Percentiles rank a stretch among this genome's conserved stretches.
Conservation (phyloP, 164 flowering plant species). For the Houttuynia cordata region DNA sequence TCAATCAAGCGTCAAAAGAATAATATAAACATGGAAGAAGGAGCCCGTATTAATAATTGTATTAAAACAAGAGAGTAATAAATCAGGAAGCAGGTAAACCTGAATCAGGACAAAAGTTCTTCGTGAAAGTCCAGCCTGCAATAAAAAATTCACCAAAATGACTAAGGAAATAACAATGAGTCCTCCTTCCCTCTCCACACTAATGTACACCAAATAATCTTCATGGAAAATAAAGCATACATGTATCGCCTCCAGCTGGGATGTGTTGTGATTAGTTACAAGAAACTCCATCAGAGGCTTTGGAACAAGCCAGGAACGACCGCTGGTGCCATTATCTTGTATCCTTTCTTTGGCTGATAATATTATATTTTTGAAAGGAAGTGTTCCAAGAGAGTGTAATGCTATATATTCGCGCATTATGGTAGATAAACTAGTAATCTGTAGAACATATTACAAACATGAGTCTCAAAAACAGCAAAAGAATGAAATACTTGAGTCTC, state of each 20-base stretch:
- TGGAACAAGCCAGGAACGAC: slow-evolving; percentile 65
- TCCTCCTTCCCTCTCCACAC: background rate
- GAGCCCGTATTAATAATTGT: background rate
- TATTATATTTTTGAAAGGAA: slow-evolving; percentile 75
- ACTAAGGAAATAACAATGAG: background rate
- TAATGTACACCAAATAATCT: background rate
- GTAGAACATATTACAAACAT: slow-evolving; percentile 8
- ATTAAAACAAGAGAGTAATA: background rate
- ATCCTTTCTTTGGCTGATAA: slow-evolving; percentile 39
- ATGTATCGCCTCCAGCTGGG: slow-evolving; percentile 67
- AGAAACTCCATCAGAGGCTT: slow-evolving; percentile 47
- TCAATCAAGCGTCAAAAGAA: no score
- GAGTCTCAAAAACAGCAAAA: no score
- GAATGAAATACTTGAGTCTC: background rate
- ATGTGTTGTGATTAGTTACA: slow-evolving; percentile 50
- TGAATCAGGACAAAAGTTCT: slow-evolving; percentile 81
- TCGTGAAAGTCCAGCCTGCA: slow-evolving; percentile 86
- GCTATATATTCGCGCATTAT: slow-evolving; percentile 81
- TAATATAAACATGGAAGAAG: no score
- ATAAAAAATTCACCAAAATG: background rate
- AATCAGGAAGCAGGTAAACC: slow-evolving; percentile 29
- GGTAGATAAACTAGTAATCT: slow-evolving; percentile 91
- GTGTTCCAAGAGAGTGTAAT: slow-evolving; percentile 46
- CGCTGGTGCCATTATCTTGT: slow-evolving; percentile 18
- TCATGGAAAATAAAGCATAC: slow-evolving; percentile 27